Evolutionary conservation across 768 basidiomycete genomes (phyloP).

Genomic region (Mycena venus): DNA sequence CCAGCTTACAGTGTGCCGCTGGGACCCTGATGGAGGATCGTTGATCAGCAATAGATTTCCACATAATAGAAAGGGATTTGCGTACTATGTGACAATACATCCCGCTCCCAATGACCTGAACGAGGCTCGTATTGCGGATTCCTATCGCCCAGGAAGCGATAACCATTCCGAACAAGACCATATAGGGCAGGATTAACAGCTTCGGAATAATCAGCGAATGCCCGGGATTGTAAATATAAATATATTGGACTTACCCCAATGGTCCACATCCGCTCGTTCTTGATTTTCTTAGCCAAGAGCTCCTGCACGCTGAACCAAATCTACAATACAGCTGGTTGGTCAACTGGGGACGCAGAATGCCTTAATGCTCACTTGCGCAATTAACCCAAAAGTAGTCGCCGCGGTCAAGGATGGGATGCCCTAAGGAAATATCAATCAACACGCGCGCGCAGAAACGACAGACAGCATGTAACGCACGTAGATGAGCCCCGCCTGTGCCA

Average conservation of each 20-base stretch:
- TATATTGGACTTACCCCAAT: neutral
- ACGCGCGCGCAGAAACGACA: neutral
- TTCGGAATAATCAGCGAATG: neutral
- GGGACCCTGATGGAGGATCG: slow-evolving; percentile 15
- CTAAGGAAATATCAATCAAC: slow-evolving; percentile 13
- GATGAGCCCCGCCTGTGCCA: slow-evolving; percentile 40
- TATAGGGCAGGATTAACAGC: slow-evolving; percentile 39
- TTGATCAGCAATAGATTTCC: neutral
- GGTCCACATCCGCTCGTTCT: slow-evolving; percentile 27
- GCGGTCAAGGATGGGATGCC: slow-evolving; percentile 35
- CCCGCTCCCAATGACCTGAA: slow-evolving; percentile 36
- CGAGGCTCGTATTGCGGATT: slow-evolving; percentile 22
- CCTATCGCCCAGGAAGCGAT: slow-evolving; percentile 36
- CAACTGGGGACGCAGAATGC: neutral
- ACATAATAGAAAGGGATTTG: neutral
- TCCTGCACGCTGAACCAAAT: slow-evolving; percentile 40
- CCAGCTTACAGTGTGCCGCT: slow-evolving; percentile 24
- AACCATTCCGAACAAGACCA: slow-evolving; percentile 33
- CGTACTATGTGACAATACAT: slow-evolving; percentile 42
- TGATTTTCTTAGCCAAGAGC: slow-evolving; percentile 19
- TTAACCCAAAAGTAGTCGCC: slow-evolving; percentile 39
- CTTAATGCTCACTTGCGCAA: slow-evolving; percentile 28
- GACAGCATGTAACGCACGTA: slow-evolving; percentile 39
- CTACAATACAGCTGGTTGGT: slow-evolving; percentile 15
- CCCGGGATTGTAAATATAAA: neutral